These are phyloP conservation scores for Daldinia bambusicola DNA, from an alignment of 495 filamentous ascomycete species.

Conservation along the genomic window DNA sequence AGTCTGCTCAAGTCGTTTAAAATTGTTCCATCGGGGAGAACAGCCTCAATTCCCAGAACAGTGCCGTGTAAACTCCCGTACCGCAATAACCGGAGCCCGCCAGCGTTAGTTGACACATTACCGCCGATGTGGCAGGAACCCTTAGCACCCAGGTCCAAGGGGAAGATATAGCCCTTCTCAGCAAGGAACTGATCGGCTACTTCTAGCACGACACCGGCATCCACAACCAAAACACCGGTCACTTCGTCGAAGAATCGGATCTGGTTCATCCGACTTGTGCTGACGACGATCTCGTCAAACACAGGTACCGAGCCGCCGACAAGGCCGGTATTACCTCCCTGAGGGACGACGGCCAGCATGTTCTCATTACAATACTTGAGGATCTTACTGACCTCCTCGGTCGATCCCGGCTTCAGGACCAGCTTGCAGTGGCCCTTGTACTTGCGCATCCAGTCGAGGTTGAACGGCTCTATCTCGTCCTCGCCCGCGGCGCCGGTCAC, in stretches of 20 bases:
- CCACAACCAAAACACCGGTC: conserved; percentile 87
- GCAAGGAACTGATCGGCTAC: conserved; percentile 84
- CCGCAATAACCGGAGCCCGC: conserved; percentile 86
- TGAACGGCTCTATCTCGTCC: conserved; percentile 90
- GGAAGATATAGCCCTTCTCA: conserved; percentile 84
- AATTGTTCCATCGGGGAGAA: conserved; percentile 90
- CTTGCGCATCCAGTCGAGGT: conserved; percentile 99
- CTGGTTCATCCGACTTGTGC: conserved; percentile 84
- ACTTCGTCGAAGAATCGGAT: conserved; percentile 92
- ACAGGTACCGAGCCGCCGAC: conserved; percentile 95
- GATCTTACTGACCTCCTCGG: conserved; percentile 86
- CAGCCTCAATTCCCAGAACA: conserved; percentile 90
- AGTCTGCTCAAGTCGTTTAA: conserved; percentile 86
- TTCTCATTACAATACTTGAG: conserved; percentile 93
- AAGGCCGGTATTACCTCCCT: conserved; percentile 95
- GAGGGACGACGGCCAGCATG: conserved; percentile 92
- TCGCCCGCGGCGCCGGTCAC: conserved; percentile 71
- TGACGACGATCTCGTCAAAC: conserved; percentile 97
- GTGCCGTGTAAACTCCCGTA: conserved; percentile 96
- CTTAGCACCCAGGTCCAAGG: conserved; percentile 94
- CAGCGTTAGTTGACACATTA: conserved; percentile 98
- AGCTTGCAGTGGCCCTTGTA: conserved; percentile 90
- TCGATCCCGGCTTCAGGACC: conserved; percentile 83
- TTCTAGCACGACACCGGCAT: conserved; percentile 92
- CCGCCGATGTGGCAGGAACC: conserved; percentile 97